Evolutionary conservation across 1,139 yeast genomes (phyloP), one percentile per base, ranked within the genome.

Genomic region (Geotrichum candidum): DNA sequence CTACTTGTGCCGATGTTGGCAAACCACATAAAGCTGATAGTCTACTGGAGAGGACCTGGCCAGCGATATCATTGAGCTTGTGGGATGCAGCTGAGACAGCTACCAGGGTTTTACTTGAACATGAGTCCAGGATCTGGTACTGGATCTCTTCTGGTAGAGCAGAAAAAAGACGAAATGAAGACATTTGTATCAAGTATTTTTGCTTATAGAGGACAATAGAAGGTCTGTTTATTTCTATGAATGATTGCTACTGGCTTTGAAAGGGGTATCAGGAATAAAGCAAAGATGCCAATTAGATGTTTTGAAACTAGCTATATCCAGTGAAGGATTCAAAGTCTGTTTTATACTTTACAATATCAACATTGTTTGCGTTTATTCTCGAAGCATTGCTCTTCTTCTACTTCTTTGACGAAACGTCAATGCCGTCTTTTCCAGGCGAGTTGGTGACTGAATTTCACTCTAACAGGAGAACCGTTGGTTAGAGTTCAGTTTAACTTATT

Each of bases 21-120:
- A 58, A 48, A 10, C 65, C 65, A 13, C 62, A 61, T 9, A 60
- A 41, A 7, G 46, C 35, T n/a, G 63, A 31, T 5, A 63, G 58
- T 45, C 65, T 57, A 25, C 46, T 51, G 22, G 67, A 64, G 50
- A 65, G 57, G 23, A 62, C 61, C 13, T 61, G 62, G 56, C 66
- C 64, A 51, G 61, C 65, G 35, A 66, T 48, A n/a, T 38, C 22
- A 61, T 68, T 68, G 55, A 59, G 46, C 23, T 58, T 56, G 41
- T 58, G 62, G 6, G 46, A 41, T 13, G 46, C 15, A 41, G 46
- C 13, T 11, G n/a, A 41, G 22, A 41, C 46, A 6, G 22, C 46
- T 15, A n/a, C 46, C 46, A 41, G 18, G 46, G 46, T 41, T n/a
- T 41, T 18, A n/a, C 46, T 41, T 15, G 46, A 41, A 15, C 46